phyloP scores from a whole-genome alignment of 805 yeast species.

The Priceomyces medius region DNA sequence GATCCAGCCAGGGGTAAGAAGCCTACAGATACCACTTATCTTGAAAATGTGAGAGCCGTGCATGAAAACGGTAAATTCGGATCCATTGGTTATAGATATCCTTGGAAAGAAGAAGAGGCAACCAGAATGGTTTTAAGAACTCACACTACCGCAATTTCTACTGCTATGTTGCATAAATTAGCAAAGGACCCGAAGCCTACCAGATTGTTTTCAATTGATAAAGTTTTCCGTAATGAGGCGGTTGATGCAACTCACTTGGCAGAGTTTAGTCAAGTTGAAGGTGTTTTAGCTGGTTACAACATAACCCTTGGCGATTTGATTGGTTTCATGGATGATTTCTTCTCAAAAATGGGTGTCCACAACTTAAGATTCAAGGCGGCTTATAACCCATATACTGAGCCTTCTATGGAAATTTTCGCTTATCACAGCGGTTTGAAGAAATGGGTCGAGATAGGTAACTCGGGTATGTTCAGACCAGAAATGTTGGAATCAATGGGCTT shows the following conservation, averaged over 20 bases:
- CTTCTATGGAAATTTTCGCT: conserved; percentile 95
- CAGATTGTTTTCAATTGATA: conserved; percentile 91
- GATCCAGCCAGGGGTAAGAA: conserved; percentile 81
- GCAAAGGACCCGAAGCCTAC: conserved; percentile 88
- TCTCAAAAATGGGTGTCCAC: conserved; percentile 94
- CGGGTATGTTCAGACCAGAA: conserved; percentile 99
- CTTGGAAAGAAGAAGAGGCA: conserved; percentile 92
- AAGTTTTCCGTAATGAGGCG: conserved; percentile 99
- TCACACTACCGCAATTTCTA: conserved; percentile 94
- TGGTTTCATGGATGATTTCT: conserved; percentile 97
- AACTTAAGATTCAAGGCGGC: conserved; percentile 97
- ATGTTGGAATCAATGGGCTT: conserved; percentile 98
- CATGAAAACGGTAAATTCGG: conserved; percentile 91
- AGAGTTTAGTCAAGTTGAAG: conserved; percentile 99
- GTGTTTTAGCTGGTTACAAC: conserved; percentile 96
- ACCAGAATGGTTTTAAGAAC: conserved; percentile 92
- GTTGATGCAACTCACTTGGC: conserved; percentile 99
- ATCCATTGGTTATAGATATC: conserved; percentile 96
- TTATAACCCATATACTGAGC: conserved; percentile 98
- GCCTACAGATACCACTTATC: conserved; percentile 79
- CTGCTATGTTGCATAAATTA: conserved; percentile 80
- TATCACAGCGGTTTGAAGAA: conserved; percentile 92
- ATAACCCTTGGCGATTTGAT: conserved; percentile 93
- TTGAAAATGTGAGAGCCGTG: conserved; percentile 74
- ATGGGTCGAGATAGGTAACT: conserved; percentile 99